Base-by-base conservation (phyloP, 1,284 basidiomycete species). In the Porogramme epimiltina region DNA sequence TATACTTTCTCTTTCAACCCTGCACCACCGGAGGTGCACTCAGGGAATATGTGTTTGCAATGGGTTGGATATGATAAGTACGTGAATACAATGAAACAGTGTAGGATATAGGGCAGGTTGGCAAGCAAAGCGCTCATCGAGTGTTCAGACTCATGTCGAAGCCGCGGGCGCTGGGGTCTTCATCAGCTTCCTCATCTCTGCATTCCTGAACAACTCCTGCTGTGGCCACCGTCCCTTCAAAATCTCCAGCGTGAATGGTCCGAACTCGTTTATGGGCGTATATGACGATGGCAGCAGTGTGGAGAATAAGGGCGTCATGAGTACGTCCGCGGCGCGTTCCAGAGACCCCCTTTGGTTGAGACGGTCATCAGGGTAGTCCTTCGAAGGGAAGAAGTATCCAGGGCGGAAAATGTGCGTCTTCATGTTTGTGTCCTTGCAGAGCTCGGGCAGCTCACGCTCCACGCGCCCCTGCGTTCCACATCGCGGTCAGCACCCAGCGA, bases 181-280 rank as follows among this genome's bases (percentile, higher is more conserved):
- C 36, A 62, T 42, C 33, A 67, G 46, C 47, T 60, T 60, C 48
- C 53, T 39, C 45, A 47, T 47, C 18, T 59, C 55, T 43, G 50
- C 49, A 38, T 68, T 68, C 44, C 55, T 46, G 45, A 62, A 63
- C 22, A 66, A 39, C 3, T 48, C 49, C 18, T 62, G 60, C 25
- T 65, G 58, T 3, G 62, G 57, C 64, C 65, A 70, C 1, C 59
- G 56, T 3, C 69, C 70, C 58, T 70, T 70, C 9, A 64, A 67
- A 2, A 65, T 42, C 49, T 62, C 68, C 4, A 71, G 54, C 2
- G 62, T 51, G 40, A 70, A 66, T 41, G 45, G 58, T 1, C 55
- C 61, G 4, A 72, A 44, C 15, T 66, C 60, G 18, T 65, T 60
- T 0, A 65, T 37, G 0, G 66, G 62, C 2, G 62, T 56, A 40